phyloP scores from a whole-genome alignment of 495 filamentous ascomycete genomes.

The Neurospora sp. region DNA sequence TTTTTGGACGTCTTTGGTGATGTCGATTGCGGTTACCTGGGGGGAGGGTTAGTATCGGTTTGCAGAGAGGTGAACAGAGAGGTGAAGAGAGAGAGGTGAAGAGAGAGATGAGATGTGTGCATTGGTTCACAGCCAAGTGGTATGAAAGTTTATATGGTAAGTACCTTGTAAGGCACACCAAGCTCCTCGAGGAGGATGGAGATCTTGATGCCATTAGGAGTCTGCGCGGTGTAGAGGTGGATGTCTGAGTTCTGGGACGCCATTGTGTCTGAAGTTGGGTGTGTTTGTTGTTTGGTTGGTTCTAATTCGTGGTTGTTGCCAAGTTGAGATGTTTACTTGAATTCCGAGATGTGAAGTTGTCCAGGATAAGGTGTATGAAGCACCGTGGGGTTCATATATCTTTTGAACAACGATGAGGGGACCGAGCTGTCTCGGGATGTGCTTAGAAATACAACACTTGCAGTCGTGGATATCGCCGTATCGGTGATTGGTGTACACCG shows the following conservation, averaged over 20 bases:
- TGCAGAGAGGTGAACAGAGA: neutral
- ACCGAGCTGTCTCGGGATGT: neutral
- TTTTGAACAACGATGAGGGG: neutral
- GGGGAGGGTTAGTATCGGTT: neutral
- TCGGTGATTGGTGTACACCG: neutral
- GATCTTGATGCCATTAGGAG: slow-evolving; percentile 71
- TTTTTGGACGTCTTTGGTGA: slow-evolving; percentile 64
- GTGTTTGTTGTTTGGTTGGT: neutral
- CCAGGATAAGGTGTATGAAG: neutral
- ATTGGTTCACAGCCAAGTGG: neutral
- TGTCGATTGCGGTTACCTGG: slow-evolving; percentile 52
- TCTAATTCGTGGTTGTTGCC: neutral
- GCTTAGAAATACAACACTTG: neutral
- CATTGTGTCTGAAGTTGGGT: slow-evolving; percentile 4
- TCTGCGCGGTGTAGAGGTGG: slow-evolving; percentile 47
- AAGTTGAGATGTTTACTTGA: slow-evolving; percentile 3
- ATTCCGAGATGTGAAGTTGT: neutral
- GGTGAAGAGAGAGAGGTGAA: neutral
- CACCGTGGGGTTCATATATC: neutral
- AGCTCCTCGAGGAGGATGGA: slow-evolving; percentile 88
- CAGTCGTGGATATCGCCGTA: neutral
- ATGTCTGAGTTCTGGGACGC: slow-evolving; percentile 24
- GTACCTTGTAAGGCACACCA: slow-evolving; percentile 51
- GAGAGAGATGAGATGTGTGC: neutral
- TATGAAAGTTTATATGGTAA: neutral